Percentiles rank a stretch among this genome's conserved stretches.
These are phyloP conservation scores for Russula brevipes DNA, from an alignment of 768 basidiomycete genomes.

Conservation along the genomic window DNA sequence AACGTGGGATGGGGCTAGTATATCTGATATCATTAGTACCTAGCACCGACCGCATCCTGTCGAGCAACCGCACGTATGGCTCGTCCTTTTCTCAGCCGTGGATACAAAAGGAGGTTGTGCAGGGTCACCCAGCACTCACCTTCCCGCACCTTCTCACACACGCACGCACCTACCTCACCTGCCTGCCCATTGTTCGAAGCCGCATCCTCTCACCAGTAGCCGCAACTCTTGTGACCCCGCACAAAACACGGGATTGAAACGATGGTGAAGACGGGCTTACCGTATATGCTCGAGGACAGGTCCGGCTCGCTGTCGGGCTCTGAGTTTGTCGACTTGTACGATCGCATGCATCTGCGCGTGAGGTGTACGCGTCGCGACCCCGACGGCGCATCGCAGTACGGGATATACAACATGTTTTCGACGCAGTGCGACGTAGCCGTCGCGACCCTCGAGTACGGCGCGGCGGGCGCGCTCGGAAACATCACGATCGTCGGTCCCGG, in stretches of 20 bases:
- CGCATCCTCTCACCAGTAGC: background rate
- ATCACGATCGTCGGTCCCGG: background rate
- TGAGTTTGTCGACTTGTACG: conserved; percentile 59
- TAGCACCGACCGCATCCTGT: background rate
- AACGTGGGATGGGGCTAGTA: conserved; percentile 14
- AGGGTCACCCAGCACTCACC: background rate
- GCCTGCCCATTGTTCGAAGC: background rate
- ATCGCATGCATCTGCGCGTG: conserved; percentile 48
- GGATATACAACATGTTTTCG: conserved; percentile 39
- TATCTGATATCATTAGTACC: conserved; percentile 3
- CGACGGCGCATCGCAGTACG: conserved; percentile 42
- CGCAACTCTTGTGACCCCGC: conserved; percentile 8
- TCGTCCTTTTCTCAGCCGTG: background rate
- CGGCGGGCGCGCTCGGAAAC: conserved; percentile 13
- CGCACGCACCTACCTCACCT: no score
- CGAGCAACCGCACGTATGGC: conserved; percentile 3
- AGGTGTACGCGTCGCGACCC: conserved; percentile 44
- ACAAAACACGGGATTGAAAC: background rate
- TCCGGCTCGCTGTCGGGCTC: conserved; percentile 49
- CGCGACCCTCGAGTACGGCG: conserved; percentile 48
- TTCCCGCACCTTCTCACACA: background rate
- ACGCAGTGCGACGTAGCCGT: conserved; percentile 34
- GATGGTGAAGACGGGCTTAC: conserved; percentile 49
- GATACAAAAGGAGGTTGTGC: conserved; percentile 13
- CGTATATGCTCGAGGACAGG: conserved; percentile 61